phyloP scores from a whole-genome alignment of 2,329 filamentous ascomycete genomes.

The Curvularia sp. region DNA sequence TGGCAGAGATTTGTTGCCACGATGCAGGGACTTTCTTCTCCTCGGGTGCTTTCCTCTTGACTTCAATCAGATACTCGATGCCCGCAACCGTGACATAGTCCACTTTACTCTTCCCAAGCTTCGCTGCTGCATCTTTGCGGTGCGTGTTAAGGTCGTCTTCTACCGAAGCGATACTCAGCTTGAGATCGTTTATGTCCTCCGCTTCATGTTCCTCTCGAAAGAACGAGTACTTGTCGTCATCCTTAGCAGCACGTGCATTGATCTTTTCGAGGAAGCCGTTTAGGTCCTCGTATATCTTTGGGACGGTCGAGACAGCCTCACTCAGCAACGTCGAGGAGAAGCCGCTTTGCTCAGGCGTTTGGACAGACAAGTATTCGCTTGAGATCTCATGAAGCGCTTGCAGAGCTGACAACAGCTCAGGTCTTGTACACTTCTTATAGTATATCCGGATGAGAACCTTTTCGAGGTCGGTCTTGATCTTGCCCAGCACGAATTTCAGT shows the following conservation, averaged over 20 bases:
- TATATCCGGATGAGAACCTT: slow-evolving; percentile 94
- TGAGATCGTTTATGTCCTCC: slow-evolving; percentile 86
- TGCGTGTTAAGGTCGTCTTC: slow-evolving; percentile 88
- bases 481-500: slow-evolving; percentile 73
- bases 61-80: slow-evolving; percentile 94
- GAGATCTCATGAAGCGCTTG: slow-evolving; percentile 85
- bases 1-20: slow-evolving; percentile 94
- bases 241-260: slow-evolving; percentile 80
- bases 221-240: slow-evolving; percentile 92
- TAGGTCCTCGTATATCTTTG: slow-evolving; percentile 76
- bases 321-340: slow-evolving; percentile 75
- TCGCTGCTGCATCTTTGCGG: slow-evolving; percentile 71
- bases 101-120: slow-evolving; percentile 73
- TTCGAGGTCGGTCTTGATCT: slow-evolving; percentile 82
- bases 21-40: slow-evolving; percentile 90
- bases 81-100: slow-evolving; percentile 84
- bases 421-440: slow-evolving; percentile 92
- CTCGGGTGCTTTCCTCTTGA: slow-evolving; percentile 72
- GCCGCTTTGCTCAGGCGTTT: slow-evolving; percentile 68
- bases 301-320: slow-evolving; percentile 75
- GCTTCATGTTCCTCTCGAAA: slow-evolving; percentile 88
- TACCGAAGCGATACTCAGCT: slow-evolving; percentile 90
- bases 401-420: slow-evolving; percentile 83
- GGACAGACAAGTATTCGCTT: slow-evolving; percentile 74
- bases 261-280: slow-evolving; percentile 81